A percentile compares a stretch with the other conserved stretches of the same genome.
These are phyloP conservation scores for Cutaneotrichosporon sp. DNA, from an alignment of 1,284 basidiomycete genomes.

Conservation along the genomic window DNA sequence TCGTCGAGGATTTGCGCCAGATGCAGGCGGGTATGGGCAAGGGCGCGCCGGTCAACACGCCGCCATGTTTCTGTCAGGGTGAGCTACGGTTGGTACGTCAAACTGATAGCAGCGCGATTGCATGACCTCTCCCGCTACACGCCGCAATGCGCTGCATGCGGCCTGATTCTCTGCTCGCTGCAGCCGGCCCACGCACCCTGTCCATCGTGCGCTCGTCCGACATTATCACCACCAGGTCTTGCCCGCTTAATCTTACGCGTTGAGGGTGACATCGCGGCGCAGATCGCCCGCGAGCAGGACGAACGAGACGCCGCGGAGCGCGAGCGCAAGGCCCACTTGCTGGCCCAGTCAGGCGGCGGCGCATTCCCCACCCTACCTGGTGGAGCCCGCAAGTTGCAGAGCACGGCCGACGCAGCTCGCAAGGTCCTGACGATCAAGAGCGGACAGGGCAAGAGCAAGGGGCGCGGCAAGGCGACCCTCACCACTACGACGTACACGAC, in stretches of 20 bases:
- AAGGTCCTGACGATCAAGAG: constrained; percentile 28
- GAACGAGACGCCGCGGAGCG: constrained; percentile 38
- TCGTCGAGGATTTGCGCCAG: constrained; percentile 33
- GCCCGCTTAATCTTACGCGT: constrained; percentile 43
- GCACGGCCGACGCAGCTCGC: constrained; percentile 14
- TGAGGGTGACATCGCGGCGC: constrained; percentile 41
- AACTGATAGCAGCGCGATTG: constrained; percentile 42
- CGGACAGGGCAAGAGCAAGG: constrained; percentile 25
- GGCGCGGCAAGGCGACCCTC: constrained; percentile 39
- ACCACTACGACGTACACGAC: constrained; percentile 32
- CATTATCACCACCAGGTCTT: constrained; percentile 39
- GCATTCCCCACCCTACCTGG: constrained; percentile 46
- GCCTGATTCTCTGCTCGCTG: constrained; percentile 49
- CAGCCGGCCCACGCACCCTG: constrained; percentile 51
- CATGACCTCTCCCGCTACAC: constrained; percentile 51
- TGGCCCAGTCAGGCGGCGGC: constrained; percentile 46
- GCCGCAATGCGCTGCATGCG: constrained; percentile 51
- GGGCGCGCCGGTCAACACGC: constrained; percentile 19
- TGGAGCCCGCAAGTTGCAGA: constrained; percentile 4
- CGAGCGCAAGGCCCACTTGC: constrained; percentile 32
- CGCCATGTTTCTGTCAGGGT: constrained; percentile 55
- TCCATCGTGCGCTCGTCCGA: constrained; percentile 48
- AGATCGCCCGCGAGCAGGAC: constrained; percentile 39
- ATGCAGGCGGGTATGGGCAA: constrained; percentile 40
- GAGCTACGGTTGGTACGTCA: constrained; percentile 14